These are phyloP conservation scores for Citrus hindsii DNA, from an alignment of 345 rosid species.

Conservation along the genomic window DNA sequence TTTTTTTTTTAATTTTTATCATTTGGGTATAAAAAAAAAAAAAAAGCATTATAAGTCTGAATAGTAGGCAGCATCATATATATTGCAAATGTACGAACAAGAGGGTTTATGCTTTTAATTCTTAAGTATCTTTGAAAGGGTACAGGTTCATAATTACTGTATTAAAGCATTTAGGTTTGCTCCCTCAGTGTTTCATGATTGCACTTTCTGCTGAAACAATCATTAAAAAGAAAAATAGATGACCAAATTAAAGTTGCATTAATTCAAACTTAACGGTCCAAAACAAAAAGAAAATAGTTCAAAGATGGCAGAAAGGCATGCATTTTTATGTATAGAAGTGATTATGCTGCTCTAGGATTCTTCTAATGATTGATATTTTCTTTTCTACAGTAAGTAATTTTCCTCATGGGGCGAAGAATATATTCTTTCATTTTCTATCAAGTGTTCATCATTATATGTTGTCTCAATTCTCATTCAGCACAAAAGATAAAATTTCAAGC, in stretches of 20 bases:
- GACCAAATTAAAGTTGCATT: constrained; percentile 9
- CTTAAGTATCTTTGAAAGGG: not conserved
- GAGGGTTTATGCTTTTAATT: not conserved
- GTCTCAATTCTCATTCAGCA: not conserved
- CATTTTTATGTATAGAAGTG: not conserved
- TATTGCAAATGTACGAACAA: not conserved
- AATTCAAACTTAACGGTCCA: constrained; percentile 20
- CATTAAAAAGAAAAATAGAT: not conserved
- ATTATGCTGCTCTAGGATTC: constrained; percentile 9
- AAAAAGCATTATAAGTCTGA: not conserved
- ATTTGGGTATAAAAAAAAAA: not conserved
- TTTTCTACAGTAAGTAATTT: not conserved
- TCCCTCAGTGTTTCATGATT: constrained; percentile 4
- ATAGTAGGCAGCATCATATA: not conserved
- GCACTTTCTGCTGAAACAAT: constrained; percentile 14
- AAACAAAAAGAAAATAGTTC: not conserved
- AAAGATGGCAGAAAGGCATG: not conserved
- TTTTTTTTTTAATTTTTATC: not conserved
- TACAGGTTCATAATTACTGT: not conserved
- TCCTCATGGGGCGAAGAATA: not conserved
- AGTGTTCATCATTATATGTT: not conserved
- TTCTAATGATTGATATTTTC: constrained; percentile 5
- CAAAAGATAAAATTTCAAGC: not conserved
- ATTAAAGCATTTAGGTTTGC: not conserved
- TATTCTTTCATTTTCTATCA: not conserved